Percentiles rank a stretch among this genome's conserved stretches.
phyloP scores from a whole-genome alignment of 331 rosid species.

The Ulmus americana region DNA sequence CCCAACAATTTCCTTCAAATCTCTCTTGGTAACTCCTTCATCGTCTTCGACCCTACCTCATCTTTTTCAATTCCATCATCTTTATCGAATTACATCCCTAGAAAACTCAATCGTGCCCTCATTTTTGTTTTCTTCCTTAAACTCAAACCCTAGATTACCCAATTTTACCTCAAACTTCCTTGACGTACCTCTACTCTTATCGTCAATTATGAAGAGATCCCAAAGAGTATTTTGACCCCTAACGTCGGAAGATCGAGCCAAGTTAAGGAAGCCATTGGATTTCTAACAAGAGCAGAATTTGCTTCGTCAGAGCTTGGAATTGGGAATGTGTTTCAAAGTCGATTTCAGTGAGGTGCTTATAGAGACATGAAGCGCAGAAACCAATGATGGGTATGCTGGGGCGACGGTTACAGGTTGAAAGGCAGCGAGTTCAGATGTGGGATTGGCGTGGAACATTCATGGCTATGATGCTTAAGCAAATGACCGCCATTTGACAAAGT shows the following conservation, averaged over 20 bases:
- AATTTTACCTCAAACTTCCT: conserved; percentile 34
- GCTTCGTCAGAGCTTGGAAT: conserved; percentile 56
- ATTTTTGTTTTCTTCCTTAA: conserved; percentile 14
- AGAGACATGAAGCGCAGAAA: conserved; percentile 85
- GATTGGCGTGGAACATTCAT: background rate
- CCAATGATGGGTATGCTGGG: conserved; percentile 75
- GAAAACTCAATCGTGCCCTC: too few species aligned
- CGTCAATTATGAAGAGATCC: conserved; percentile 55
- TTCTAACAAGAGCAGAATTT: conserved; percentile 51
- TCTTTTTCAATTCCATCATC: conserved; percentile 29
- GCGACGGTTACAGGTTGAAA: conserved; percentile 75
- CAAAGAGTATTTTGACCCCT: conserved; percentile 44
- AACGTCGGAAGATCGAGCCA: conserved; percentile 72
- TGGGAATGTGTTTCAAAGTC: conserved; percentile 1
- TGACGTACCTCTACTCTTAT: conserved; percentile 28
- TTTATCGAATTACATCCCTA: background rate
- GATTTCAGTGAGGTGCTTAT: conserved; percentile 80
- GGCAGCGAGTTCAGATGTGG: conserved; percentile 32
- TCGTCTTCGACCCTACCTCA: conserved; percentile 52
- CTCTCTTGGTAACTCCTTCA: conserved; percentile 69
- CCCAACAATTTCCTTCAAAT: conserved; percentile 58
- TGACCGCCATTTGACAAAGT: too few species aligned
- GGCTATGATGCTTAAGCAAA: too few species aligned
- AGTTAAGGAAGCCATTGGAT: conserved; percentile 13
- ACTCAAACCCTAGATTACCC: conserved; percentile 30